phyloP scores from a whole-genome alignment of 192 early-diverging fungal species.

The Gonapodya prolifera region DNA sequence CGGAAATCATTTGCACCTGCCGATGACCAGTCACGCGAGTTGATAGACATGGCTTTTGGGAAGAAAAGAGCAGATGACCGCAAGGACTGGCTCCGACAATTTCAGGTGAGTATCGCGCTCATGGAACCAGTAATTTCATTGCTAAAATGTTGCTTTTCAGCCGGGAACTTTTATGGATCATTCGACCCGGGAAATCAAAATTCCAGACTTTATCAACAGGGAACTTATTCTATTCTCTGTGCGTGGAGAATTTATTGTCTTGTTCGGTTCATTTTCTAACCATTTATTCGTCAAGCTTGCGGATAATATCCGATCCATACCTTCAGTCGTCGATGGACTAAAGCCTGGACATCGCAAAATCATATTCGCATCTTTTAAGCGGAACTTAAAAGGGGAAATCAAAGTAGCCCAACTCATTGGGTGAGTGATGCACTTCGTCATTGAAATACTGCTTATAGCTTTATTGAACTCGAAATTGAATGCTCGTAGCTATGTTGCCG shows the following conservation, averaged over 20 bases:
- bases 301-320: constrained; percentile 90
- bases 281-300: constrained; percentile 30
- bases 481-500: constrained; percentile 80
- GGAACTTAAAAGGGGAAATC: constrained; percentile 66
- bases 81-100: constrained; percentile 82
- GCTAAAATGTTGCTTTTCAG: constrained; percentile 18
- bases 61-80: constrained; percentile 88
- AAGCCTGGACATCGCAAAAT: constrained; percentile 97
- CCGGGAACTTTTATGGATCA: constrained; percentile 88
- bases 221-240: constrained; percentile 91
- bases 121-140: constrained; percentile 1
- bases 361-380: constrained; percentile 71
- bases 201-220: constrained; percentile 86
- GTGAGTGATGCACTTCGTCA: not conserved
- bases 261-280: not conserved
- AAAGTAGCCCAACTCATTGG: constrained; percentile 34
- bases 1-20: constrained; percentile 58
- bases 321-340: constrained; percentile 83
- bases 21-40: constrained; percentile 42
- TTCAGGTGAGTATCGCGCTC: constrained; percentile 21
- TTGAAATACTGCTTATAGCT: too few relatives aligned
- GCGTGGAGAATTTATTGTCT: not conserved
- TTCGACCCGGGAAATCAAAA: constrained; percentile 53
- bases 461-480: too few relatives aligned
- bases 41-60: constrained; percentile 96